Base-by-base conservation (phyloP, 2,329 filamentous ascomycete genomes). In the Bimuria novae-zelandiae region DNA sequence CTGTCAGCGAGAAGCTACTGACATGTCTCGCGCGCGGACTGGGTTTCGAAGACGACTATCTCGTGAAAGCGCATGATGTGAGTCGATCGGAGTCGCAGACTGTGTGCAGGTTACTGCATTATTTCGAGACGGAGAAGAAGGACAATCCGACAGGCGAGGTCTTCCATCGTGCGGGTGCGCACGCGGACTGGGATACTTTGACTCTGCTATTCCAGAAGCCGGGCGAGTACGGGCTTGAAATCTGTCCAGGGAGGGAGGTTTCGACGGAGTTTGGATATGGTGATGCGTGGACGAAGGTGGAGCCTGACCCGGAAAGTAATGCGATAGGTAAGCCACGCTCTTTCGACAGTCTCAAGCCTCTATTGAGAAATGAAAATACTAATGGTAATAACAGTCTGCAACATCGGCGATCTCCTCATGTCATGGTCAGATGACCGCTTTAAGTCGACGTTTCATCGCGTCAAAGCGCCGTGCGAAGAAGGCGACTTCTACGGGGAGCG, bases 361-460 rank as follows among this genome's bases (percentile, higher is more conserved):
- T 17, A n/a, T n/a, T 36, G 12, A 25, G n/a, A 27, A 22, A 11
- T 29, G 19, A 27, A 7, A 7, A 19, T 16, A 16, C 22, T 43
- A 14, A 37, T 66, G 2, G 74, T 75, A 80, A 55, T 2, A 83
- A n/a, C 85, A 50, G 81, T 88, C 7, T 87, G 84, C 69, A 87
- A 87, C 60, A 84, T 87, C 55, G 85, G 85, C 3, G 85, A 88
- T 64, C 73, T 88, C 49, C 75, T 88, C 14, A 87, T 88, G 85
- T 81, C 77, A 36, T 87, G 85, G 84, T 83, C 79, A 23, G 85
- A 88, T 63, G 86, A 88, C 67, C 79, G 84, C 17, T 87, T 88
- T 75, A 88, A 87, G 71, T 84, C 80, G 35, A 86, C 84, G 0
- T 84, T 86, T 48, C 85, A 88, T 69, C 79, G 84, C 3, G 84